These are phyloP conservation scores for Saprolegnia diclina DNA, from an alignment of 352 stramenopile genomes.

Conservation along the genomic window DNA sequence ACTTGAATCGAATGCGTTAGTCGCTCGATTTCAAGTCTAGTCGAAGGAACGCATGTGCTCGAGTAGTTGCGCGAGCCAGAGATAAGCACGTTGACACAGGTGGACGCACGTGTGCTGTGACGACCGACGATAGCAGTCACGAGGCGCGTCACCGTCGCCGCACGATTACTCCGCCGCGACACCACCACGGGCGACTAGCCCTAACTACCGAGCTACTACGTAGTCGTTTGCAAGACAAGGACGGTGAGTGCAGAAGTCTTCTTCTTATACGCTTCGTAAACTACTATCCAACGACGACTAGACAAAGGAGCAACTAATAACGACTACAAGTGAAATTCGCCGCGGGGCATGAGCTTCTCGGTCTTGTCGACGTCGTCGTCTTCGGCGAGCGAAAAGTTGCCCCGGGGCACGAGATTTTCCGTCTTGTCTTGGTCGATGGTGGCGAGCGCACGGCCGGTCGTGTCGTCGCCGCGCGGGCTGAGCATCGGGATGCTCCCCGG, in stretches of 20 bases:
- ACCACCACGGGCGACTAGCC: too few species aligned
- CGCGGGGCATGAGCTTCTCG: constrained; percentile 15
- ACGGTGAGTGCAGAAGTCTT: too few species aligned
- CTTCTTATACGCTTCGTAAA: too few species aligned
- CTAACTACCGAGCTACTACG: too few species aligned
- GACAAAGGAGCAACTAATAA: neutral
- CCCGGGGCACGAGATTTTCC: constrained; percentile 17
- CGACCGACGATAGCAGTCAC: neutral
- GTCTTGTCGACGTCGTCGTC: constrained; percentile 26
- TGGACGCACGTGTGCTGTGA: neutral
- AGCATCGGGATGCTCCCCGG: constrained; percentile 23
- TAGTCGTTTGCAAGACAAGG: too few species aligned
- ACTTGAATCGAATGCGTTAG: neutral
- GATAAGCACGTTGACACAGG: too few species aligned
- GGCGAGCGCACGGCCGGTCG: neutral
- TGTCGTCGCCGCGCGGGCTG: constrained; percentile 18
- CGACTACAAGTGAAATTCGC: constrained; percentile 13
- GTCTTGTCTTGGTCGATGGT: constrained; percentile 20
- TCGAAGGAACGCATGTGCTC: neutral
- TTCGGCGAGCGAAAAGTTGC: constrained; percentile 9
- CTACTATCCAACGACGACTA: neutral
- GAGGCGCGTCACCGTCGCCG: neutral
- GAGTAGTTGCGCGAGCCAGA: too few species aligned
- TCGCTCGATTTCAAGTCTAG: neutral
- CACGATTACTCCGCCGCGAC: too few species aligned